Conservation (phyloP, 345 rosid species). For the Psidium friedrichsthalianum region DNA sequence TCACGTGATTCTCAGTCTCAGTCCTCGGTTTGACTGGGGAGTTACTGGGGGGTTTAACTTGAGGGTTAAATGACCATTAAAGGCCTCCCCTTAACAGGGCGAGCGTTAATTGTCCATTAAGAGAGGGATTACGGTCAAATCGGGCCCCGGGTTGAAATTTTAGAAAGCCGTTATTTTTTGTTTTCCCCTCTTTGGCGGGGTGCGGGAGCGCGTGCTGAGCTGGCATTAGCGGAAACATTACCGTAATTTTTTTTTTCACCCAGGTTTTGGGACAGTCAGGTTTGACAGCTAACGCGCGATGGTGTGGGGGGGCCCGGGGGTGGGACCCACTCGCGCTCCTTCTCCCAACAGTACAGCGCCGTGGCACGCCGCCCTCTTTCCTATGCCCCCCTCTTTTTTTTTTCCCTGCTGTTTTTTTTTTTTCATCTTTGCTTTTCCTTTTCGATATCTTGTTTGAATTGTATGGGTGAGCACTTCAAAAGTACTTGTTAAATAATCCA, state of each 20-base stretch:
- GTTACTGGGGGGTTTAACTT: neutral
- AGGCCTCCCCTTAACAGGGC: neutral
- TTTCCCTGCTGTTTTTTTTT: no score
- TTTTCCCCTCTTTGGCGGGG: accelerated
- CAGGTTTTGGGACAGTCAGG: neutral
- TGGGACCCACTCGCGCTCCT: no score
- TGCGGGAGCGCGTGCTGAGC: neutral
- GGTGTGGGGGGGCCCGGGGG: neutral
- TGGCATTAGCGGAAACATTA: neutral
- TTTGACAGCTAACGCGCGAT: neutral
- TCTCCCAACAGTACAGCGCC: no score
- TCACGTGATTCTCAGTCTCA: neutral
- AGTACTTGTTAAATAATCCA: no score
- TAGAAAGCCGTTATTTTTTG: neutral
- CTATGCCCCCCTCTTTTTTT: neutral
- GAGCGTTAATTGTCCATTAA: neutral
- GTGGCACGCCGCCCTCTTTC: neutral
- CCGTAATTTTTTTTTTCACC: neutral
- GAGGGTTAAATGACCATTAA: neutral
- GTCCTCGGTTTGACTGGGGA: neutral
- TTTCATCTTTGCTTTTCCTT: no score
- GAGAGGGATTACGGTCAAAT: neutral
- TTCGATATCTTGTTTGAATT: no score
- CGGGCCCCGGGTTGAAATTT: neutral
- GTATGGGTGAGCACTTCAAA: no score